Evolutionary conservation across 1,284 basidiomycete species (phyloP).

Genomic region (Cryptococcus sp.): DNA sequence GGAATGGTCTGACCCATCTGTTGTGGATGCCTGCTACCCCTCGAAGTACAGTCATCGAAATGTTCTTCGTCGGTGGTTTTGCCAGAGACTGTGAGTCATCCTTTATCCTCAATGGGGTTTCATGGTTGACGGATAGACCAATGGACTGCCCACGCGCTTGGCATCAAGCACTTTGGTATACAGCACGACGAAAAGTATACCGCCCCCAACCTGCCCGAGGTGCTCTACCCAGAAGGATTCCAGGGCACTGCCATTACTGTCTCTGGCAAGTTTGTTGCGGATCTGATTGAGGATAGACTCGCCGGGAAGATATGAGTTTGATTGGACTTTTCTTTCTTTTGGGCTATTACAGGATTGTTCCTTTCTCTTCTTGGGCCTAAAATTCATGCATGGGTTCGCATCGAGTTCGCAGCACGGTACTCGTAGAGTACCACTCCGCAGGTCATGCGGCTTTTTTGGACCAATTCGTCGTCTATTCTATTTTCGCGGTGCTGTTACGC

Average conservation of each 20-base stretch:
- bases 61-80: slow-evolving; percentile 45
- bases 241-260: slow-evolving; percentile 66
- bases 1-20: slow-evolving; percentile 47
- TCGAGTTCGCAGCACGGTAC: no score
- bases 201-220: slow-evolving; percentile 53
- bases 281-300: slow-evolving; percentile 83
- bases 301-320: slow-evolving; percentile 59
- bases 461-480: no score
- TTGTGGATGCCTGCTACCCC: slow-evolving; percentile 48
- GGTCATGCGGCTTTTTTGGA: no score
- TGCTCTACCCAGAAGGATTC: slow-evolving; percentile 68
- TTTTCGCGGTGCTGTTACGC: no score
- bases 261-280: slow-evolving; percentile 71
- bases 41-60: slow-evolving; percentile 45
- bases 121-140: slow-evolving; percentile 23
- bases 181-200: slow-evolving; percentile 50
- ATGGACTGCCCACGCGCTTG: slow-evolving; percentile 46
- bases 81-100: slow-evolving; percentile 41
- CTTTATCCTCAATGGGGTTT: no score
- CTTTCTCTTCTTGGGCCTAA: no score
- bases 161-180: slow-evolving; percentile 45
- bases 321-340: no score
- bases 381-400: no score
- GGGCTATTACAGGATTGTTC: no score
- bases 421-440: no score